These are phyloP conservation scores for Aeschynomene evenia DNA, from an alignment of 306 rosid genomes.

Conservation along the genomic window DNA sequence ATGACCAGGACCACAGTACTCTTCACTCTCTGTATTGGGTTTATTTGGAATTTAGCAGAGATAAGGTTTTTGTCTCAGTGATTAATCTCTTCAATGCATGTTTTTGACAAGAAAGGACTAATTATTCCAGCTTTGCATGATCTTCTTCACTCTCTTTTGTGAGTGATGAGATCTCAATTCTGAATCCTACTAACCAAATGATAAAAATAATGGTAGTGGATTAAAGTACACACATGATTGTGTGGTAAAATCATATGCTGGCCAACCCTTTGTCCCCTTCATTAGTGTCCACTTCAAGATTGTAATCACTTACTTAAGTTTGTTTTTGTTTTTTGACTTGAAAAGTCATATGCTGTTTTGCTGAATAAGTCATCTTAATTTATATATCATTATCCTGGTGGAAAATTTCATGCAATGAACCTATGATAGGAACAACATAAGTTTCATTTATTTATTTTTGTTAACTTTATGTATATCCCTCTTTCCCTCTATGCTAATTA, in stretches of 20 bases:
- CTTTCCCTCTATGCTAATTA: background rate
- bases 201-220: no score
- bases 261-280: constrained; percentile 46
- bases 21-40: constrained; percentile 1
- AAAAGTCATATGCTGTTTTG: background rate
- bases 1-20: background rate
- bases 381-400: background rate
- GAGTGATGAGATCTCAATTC: constrained; percentile 29
- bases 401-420: background rate
- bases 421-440: background rate
- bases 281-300: background rate
- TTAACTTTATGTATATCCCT: background rate
- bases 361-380: background rate
- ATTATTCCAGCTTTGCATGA: constrained; percentile 24
- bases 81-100: constrained; percentile 25
- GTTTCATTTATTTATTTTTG: background rate
- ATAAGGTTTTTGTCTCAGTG: constrained; percentile 23
- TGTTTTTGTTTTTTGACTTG: background rate
- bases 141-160: background rate
- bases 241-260: constrained; percentile 36
- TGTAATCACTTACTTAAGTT: background rate
- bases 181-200: constrained; percentile 24
- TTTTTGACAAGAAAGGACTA: constrained; percentile 8
- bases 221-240: constrained; percentile 21
- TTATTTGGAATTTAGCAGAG: constrained; percentile 24